A percentile compares a stretch with the other conserved stretches of the same genome.
Conservation (phyloP, 2,329 filamentous ascomycete genomes). For the Aspergillus sp. region DNA sequence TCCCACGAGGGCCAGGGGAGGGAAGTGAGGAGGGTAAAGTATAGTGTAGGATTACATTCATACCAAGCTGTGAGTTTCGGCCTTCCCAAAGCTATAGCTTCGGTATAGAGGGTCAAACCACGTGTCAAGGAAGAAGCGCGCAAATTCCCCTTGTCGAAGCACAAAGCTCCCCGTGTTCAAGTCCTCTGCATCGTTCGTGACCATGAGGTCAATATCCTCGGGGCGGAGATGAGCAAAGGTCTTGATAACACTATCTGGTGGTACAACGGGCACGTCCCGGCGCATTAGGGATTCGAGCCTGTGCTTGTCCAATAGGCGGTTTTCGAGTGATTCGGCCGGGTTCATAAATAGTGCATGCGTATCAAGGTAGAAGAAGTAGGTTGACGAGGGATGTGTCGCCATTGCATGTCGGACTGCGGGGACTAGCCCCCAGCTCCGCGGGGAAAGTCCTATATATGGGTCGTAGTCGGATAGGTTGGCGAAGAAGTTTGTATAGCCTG, state of each 20-base stretch:
- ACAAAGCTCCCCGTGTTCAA: slow-evolving; percentile 76
- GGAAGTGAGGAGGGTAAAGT: neutral
- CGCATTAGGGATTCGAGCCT: slow-evolving; percentile 78
- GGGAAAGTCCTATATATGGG: slow-evolving; percentile 41
- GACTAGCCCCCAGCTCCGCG: slow-evolving; percentile 62
- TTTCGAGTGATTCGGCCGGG: slow-evolving; percentile 66
- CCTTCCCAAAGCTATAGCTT: slow-evolving; percentile 94
- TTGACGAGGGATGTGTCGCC: slow-evolving; percentile 71
- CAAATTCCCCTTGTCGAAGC: slow-evolving; percentile 82
- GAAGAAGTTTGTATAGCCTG: slow-evolving; percentile 86
- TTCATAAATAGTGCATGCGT: slow-evolving; percentile 88
- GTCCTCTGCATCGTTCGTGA: slow-evolving; percentile 82
- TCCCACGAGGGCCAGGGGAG: neutral
- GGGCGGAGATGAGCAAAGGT: slow-evolving; percentile 82
- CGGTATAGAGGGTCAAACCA: slow-evolving; percentile 97
- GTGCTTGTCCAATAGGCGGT: slow-evolving; percentile 66
- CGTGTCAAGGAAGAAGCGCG: slow-evolving; percentile 85
- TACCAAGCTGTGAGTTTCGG: slow-evolving; percentile 86
- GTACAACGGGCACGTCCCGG: slow-evolving; percentile 81
- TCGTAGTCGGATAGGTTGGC: slow-evolving; percentile 73
- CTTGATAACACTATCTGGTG: slow-evolving; percentile 94
- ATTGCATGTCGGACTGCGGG: slow-evolving; percentile 88
- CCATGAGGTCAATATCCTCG: slow-evolving; percentile 74
- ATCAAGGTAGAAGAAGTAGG: slow-evolving; percentile 85
- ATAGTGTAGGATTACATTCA: slow-evolving; percentile 29